phyloP scores from a whole-genome alignment of 768 basidiomycete genomes.

The Rhodosporidiobolus sp. region DNA sequence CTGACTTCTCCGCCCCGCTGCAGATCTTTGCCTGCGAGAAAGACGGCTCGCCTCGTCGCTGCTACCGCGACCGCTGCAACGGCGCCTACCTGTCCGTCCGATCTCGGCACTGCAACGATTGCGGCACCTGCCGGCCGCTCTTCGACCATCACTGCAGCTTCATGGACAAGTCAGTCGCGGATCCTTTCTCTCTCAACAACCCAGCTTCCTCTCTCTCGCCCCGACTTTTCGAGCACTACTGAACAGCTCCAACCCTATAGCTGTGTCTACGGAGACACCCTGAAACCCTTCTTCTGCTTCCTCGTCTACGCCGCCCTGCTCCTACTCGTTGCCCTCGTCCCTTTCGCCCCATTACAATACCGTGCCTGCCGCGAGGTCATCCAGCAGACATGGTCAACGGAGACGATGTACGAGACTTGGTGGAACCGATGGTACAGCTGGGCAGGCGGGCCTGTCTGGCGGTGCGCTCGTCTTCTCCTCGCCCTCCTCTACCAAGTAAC shows the following conservation, averaged over 20 bases:
- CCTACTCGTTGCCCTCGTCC: constrained; percentile 25
- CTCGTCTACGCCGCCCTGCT: constrained; percentile 21
- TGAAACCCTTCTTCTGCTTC: constrained; percentile 17
- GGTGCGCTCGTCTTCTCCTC: not conserved
- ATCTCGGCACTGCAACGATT: constrained; percentile 33
- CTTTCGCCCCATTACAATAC: constrained; percentile 15
- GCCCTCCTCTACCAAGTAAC: not conserved
- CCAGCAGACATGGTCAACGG: constrained; percentile 11
- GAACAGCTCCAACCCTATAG: too few relatives aligned
- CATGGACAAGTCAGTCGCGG: too few relatives aligned
- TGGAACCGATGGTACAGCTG: constrained; percentile 29
- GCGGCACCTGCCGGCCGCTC: not conserved
- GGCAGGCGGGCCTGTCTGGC: constrained; percentile 29
- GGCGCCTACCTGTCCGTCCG: constrained; percentile 21
- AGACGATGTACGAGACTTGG: constrained; percentile 5
- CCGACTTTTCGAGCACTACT: too few relatives aligned
- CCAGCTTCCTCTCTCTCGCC: too few relatives aligned
- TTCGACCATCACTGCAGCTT: constrained; percentile 39
- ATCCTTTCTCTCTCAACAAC: too few relatives aligned
- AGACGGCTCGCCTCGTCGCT: not conserved
- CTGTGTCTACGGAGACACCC: constrained; percentile 13
- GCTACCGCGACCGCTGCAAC: constrained; percentile 13
- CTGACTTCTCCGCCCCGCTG: not conserved
- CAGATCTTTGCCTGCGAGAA: constrained; percentile 30
- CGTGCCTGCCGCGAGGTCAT: constrained; percentile 10